These are phyloP conservation scores for Aspergillus sp. DNA, from an alignment of 2,329 filamentous ascomycete genomes.

Conservation along the genomic window DNA sequence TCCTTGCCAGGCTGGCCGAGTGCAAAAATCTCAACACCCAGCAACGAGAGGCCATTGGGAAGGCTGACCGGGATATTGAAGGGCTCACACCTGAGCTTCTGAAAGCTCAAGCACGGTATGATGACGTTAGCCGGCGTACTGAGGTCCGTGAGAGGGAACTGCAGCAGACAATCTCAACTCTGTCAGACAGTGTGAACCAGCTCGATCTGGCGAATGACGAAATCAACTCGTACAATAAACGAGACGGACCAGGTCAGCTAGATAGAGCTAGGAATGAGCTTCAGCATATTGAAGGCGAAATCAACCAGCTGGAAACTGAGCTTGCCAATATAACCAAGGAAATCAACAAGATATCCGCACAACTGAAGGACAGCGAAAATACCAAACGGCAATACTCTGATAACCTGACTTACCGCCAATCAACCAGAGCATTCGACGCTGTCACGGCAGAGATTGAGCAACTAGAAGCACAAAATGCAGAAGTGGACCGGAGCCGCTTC, in stretches of 20 bases:
- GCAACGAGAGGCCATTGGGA: constrained; percentile 63
- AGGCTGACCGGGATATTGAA: constrained; percentile 66
- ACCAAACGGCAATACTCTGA: constrained; percentile 82
- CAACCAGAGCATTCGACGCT: constrained; percentile 59
- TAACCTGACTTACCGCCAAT: constrained; percentile 79
- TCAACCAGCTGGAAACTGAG: constrained; percentile 60
- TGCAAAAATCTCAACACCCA: constrained; percentile 61
- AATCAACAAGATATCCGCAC: constrained; percentile 70
- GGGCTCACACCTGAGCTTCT: constrained; percentile 67
- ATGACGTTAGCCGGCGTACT: constrained; percentile 67
- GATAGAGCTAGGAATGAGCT: constrained; percentile 64
- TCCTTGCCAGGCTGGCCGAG: constrained; percentile 65
- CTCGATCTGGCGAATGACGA: constrained; percentile 68
- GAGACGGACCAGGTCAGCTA: constrained; percentile 67
- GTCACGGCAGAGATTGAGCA: constrained; percentile 65
- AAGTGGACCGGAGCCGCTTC: constrained; percentile 72
- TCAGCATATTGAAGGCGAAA: constrained; percentile 57
- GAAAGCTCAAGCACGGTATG: constrained; percentile 67
- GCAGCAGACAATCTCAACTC: constrained; percentile 61
- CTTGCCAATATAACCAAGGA: constrained; percentile 60
- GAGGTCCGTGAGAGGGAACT: constrained; percentile 66
- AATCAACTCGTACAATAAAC: constrained; percentile 71
- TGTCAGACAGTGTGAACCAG: constrained; percentile 69
- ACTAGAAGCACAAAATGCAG: constrained; percentile 71
- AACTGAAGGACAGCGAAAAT: constrained; percentile 70